A percentile compares a stretch with the other conserved stretches of the same genome.
Conservation (phyloP, 2,329 filamentous ascomycete genomes). For the Meredithiella fracta region DNA sequence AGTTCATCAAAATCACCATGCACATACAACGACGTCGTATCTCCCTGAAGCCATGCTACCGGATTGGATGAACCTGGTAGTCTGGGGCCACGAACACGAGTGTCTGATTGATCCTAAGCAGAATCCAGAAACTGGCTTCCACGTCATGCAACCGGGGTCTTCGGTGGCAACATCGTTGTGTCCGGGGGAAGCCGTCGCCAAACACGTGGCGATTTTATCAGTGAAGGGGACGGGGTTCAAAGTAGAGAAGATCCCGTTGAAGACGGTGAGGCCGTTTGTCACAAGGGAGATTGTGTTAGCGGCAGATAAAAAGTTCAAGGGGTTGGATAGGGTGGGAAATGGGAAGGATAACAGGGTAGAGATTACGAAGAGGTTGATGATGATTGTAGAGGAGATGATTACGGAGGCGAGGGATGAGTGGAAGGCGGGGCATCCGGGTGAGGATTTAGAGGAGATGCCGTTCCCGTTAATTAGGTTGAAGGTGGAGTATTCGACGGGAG, state of each 20-base stretch:
- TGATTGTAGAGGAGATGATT: slow-evolving; percentile 73
- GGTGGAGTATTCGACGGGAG: slow-evolving; percentile 75
- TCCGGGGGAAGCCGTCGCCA: slow-evolving; percentile 75
- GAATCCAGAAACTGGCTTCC: slow-evolving; percentile 78
- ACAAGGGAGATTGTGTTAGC: slow-evolving; percentile 66
- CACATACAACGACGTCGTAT: slow-evolving; percentile 83
- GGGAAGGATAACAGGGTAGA: slow-evolving; percentile 70
- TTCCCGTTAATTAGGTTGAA: slow-evolving; percentile 75
- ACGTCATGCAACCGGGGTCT: slow-evolving; percentile 94
- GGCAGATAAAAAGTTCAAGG: slow-evolving; percentile 59
- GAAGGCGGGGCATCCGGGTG: slow-evolving; percentile 23
- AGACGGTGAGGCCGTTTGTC: slow-evolving; percentile 78
- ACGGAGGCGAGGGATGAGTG: slow-evolving; percentile 68
- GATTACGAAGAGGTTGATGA: slow-evolving; percentile 59
- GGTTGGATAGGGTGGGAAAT: slow-evolving; percentile 41
- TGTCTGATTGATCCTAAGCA: slow-evolving; percentile 71
- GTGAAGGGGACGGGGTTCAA: slow-evolving; percentile 71
- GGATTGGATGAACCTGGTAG: slow-evolving; percentile 73
- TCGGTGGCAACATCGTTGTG: slow-evolving; percentile 88
- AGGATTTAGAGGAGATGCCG: slow-evolving; percentile 35
- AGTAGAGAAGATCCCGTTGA: slow-evolving; percentile 65
- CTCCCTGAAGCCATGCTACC: slow-evolving; percentile 86
- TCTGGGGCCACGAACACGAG: slow-evolving; percentile 98
- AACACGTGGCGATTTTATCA: slow-evolving; percentile 75
- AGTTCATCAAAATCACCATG: slow-evolving; percentile 91